Evolutionary conservation across 2,329 filamentous ascomycete species (phyloP), one percentile per base, ranked within the genome.

Genomic region (Aspergillus sojae): DNA sequence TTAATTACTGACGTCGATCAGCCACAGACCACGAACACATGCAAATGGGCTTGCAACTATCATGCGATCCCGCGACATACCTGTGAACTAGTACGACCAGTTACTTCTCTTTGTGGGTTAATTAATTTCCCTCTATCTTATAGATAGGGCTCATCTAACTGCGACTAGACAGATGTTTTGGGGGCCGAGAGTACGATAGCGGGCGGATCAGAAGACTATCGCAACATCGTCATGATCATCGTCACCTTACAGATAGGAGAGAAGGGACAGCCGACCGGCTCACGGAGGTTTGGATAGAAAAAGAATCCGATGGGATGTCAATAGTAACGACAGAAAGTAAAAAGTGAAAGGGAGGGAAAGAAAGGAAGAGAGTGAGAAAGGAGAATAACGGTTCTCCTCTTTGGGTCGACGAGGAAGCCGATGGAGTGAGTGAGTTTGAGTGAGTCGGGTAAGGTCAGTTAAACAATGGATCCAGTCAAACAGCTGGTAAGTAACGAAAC

Each of bases 331-430:
- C 43, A 32, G 34, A 21, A 46, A 45, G 34, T 32, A 21, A 19
- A 43, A 43, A 45, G 43, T 43, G 32, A 54, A 52, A 67, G 71
- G 26, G 63, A 55, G 21, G 70, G 50, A 57, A 73, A 68, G 21
- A 72, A 48, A 41, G 48, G 57, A 62, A 45, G 59, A 54, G 62
- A 46, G 57, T 32, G 55, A 54, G 45, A 62, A 55, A 43, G 43
- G 36, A 61, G 58, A 53, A 58, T 46, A 41, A 32, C 23, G n/a
- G n/a, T 48, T 58, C 52, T 43, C n/a, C 39, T 63, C 57, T 55
- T 55, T 58, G 55, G 46, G 60, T 59, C 21, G 30, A 48, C 32
- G 61, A 61, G 45, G 52, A 60, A 32, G 56, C 57, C 50, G 62
- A 56, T 59, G 58, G 59, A 48, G 62, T 45, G 62, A 63, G 62